Evolutionary conservation across 2,329 filamentous ascomycete genomes (phyloP), one percentile per base, ranked within the genome.

Genomic region (Venturia nashicola): DNA sequence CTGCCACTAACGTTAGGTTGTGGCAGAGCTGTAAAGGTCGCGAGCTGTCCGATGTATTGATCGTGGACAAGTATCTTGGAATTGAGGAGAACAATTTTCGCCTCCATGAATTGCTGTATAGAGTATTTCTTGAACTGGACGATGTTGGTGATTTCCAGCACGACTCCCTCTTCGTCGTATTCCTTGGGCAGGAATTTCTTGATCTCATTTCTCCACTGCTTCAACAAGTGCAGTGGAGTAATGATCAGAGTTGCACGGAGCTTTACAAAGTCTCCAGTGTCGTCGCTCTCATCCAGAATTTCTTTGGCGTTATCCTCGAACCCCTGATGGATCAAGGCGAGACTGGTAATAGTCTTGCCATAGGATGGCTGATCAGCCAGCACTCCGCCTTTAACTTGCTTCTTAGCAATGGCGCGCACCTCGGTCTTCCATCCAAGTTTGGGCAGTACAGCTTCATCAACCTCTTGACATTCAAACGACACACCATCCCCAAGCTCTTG

Each of bases 321-420:
- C 55, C 80, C 76, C 4, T 74, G 71, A 43, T 82, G 76, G 39
- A 87, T 79, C 9, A 88, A 71, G 0, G 78, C 84, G 14, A 88
- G 75, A 2, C 79, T 80, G 0, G 82, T 80, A 1, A 84, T 80
- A 0, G 86, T 89, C 68, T 89, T 89, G 0, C 86, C 86, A 69
- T 86, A 88, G 0, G 83, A 85, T 42, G 87, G 84, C 55, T 83
- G 78, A 68, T 87, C 84, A 2, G 85, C 85, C 42, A 87, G 75
- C 20, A 88, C 77, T 5, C 86, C 86, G 14, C 86, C 86, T 20
- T 78, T 79, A 48, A 86, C 66, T 40, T 65, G 43, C 62, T 76
- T 60, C n/a, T 71, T 32, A 43, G 75, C 70, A 65, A 77, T 68
- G n/a, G 78, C 80, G n/a, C 71, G 73, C 1, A 76, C 83, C 70